Base-by-base conservation (phyloP, 805 yeast genomes). In the Saccharomyces kudriavzevii region DNA sequence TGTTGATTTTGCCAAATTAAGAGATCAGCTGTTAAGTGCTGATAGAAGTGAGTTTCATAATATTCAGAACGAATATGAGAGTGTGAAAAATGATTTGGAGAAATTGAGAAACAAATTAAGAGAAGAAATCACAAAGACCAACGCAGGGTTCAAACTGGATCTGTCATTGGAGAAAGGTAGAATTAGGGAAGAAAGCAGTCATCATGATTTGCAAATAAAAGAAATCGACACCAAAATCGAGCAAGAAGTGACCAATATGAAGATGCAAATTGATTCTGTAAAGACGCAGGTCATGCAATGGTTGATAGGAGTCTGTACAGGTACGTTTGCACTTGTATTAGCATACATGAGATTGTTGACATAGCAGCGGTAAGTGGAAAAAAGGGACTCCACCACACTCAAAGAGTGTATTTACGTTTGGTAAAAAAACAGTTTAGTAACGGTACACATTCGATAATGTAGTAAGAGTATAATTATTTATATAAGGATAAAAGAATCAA, bases 221-320 rank as follows among this genome's bases (percentile, higher is more conserved):
- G 99, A 94, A 65, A 89, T 96, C 2, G 95, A 90, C 66, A 89
- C 97, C 3, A 78, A 96, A 58, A 91, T 94, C 52, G 97, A 94
- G 68, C 96, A 94, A 70, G 99, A 94, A 64, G 85, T 94, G 27
- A 85, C 92, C 43, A 92, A 94, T 67, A 88, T 94, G 82, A 91
- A 88, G 70, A 88, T 91, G 77, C 97, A 92, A 71, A 90, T 94
- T 60, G 96, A 94, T 65, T 83, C 89, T 47, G 96, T 92, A 30
- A 94, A 94, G 73, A 89, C 96, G 1, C 97, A 94, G 69, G 97
- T 94, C 49, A 82, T 90, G 84, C 99, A 94, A 72, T 94, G 99
- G 99, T 78, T 94, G 58, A 89, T 94, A 62, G 98, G 98, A 76
- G 97, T 94, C 20, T 88, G 96, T 66, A 91, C 98, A 1, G 99